phyloP scores from a whole-genome alignment of 352 stramenopile species.

The Phytophthora cajani region DNA sequence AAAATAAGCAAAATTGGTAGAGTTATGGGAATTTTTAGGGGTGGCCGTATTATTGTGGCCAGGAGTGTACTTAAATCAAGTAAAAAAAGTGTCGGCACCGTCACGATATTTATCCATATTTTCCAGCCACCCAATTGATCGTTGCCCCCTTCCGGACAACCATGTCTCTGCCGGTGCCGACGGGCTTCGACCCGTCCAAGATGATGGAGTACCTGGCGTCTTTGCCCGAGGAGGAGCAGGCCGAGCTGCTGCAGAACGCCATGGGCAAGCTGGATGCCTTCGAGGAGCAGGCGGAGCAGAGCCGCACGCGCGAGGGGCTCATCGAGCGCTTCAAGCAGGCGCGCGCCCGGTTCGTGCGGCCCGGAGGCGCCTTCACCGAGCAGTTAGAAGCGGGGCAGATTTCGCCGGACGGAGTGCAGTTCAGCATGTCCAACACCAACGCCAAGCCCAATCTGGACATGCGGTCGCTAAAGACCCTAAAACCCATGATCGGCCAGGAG shows the following conservation, averaged over 20 bases:
- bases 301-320: neutral
- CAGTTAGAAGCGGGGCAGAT: neutral
- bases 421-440: neutral
- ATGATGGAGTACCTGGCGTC: neutral
- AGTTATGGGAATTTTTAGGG: too few relatives aligned
- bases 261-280: neutral
- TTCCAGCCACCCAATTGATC: too few relatives aligned
- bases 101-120: too few relatives aligned
- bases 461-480: neutral
- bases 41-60: too few relatives aligned
- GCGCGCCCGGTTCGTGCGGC: neutral
- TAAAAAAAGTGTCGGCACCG: too few relatives aligned
- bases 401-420: neutral
- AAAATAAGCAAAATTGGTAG: too few relatives aligned
- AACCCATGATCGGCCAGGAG: neutral
- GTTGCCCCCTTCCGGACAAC: neutral
- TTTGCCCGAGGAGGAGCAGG: neutral
- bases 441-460: neutral
- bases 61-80: too few relatives aligned
- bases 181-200: neutral
- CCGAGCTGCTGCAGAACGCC: neutral
- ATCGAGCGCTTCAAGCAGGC: neutral
- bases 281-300: neutral
- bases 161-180: neutral
- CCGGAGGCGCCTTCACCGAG: neutral